Conservation (phyloP, 2,329 filamentous ascomycete species). For the Stachybotrys chlorohalonatus region DNA sequence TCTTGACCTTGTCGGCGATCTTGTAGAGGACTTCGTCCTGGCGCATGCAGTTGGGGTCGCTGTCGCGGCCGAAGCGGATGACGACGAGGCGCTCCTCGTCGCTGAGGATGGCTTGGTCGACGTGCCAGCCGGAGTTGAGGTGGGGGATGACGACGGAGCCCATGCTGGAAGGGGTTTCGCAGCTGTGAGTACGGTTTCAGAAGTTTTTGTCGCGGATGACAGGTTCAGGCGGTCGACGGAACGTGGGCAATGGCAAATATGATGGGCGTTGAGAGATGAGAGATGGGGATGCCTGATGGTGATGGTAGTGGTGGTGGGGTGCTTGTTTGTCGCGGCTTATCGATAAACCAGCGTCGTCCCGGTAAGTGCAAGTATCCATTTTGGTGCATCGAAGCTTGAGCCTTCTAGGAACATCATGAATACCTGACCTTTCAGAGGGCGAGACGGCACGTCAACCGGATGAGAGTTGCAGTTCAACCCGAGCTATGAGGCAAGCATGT, state of each 20-base stretch:
- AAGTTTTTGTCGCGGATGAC: no score
- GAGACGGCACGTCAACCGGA: background rate
- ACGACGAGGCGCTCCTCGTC: slow-evolving; percentile 91
- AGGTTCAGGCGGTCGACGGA: no score
- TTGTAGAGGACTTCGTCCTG: slow-evolving; percentile 92
- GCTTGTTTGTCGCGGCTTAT: background rate
- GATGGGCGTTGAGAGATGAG: no score
- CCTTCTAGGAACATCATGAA: background rate
- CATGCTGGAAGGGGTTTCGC: slow-evolving; percentile 23
- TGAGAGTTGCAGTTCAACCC: background rate
- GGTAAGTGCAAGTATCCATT: no score
- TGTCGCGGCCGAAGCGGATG: slow-evolving; percentile 86
- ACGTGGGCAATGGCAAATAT: no score
- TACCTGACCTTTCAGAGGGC: background rate
- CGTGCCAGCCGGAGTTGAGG: slow-evolving; percentile 89
- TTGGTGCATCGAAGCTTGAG: no score
- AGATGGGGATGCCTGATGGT: background rate
- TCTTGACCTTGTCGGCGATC: slow-evolving; percentile 89
- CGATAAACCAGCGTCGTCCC: background rate
- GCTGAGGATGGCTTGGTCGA: slow-evolving; percentile 83
- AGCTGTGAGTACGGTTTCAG: background rate
- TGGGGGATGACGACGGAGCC: slow-evolving; percentile 90
- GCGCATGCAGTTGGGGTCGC: slow-evolving; percentile 61
- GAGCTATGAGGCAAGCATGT: background rate
- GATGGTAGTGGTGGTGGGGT: background rate